Evolutionary conservation across 306 rosid species (phyloP).

Genomic region (Quercus berberidifolia): DNA sequence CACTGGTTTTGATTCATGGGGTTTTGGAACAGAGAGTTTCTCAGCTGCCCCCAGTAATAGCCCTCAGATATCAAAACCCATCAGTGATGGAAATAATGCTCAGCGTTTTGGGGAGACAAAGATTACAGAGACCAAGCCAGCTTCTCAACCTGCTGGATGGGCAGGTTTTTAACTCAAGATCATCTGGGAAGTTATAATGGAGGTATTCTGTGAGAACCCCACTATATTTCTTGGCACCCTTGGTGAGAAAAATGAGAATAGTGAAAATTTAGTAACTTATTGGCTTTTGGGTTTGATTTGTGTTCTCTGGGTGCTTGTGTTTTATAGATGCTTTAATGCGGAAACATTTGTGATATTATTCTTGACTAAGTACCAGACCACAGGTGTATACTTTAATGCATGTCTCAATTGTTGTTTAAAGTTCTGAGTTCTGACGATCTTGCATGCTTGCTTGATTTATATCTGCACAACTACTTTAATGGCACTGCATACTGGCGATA

Average conservation of each 20-base stretch:
- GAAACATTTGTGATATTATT: conserved; percentile 25
- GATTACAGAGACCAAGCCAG: conserved; percentile 44
- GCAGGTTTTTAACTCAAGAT: conserved; percentile 67
- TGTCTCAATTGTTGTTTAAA: conserved; percentile 12
- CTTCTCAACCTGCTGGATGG: conserved; percentile 96
- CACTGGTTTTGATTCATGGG: conserved; percentile 76
- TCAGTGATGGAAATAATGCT: conserved; percentile 44
- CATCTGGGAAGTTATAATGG: conserved; percentile 11
- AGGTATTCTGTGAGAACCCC: conserved; percentile 22
- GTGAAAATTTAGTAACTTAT: conserved; percentile 13
- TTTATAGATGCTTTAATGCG: conserved; percentile 25
- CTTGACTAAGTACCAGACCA: background rate
- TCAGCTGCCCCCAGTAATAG: conserved; percentile 51
- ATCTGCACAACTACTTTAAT: too few relatives aligned
- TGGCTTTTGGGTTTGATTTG: conserved; percentile 27
- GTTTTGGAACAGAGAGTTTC: conserved; percentile 77
- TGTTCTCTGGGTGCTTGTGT: conserved; percentile 43
- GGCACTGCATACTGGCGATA: too few relatives aligned
- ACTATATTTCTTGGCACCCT: background rate
- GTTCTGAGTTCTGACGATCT: background rate
- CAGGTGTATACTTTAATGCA: conserved; percentile 4
- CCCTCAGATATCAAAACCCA: conserved; percentile 43
- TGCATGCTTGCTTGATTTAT: too few relatives aligned
- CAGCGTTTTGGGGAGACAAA: conserved; percentile 45
- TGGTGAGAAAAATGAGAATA: conserved; percentile 25